phyloP scores from a whole-genome alignment of 441 rosid species.

The Croton setiger region DNA sequence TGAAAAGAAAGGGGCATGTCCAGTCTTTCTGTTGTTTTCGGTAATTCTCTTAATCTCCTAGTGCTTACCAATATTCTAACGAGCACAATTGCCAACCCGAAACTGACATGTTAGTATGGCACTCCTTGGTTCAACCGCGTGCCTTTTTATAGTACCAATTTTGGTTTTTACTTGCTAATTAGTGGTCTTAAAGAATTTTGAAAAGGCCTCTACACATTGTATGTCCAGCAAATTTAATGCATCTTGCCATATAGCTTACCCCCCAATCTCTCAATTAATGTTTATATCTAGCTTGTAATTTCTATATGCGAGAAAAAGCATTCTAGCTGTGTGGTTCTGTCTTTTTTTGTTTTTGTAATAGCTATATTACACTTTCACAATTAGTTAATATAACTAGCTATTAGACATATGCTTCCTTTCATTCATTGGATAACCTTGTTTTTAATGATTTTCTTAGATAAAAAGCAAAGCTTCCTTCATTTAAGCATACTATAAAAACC shows the following conservation, averaged over 20 bases:
- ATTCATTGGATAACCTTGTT: not conserved
- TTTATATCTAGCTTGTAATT: slow-evolving; percentile 3
- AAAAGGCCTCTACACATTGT: not conserved
- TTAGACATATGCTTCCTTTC: not conserved
- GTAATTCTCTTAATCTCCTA: slow-evolving; percentile 36
- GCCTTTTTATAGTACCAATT: not conserved
- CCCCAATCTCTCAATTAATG: not conserved
- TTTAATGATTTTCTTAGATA: no score
- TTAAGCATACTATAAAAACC: slow-evolving; percentile 1
- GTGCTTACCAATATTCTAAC: no score
- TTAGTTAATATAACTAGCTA: not conserved
- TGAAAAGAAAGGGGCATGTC: slow-evolving; percentile 53
- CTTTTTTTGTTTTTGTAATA: not conserved
- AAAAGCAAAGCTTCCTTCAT: not conserved
- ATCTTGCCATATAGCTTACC: no score
- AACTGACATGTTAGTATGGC: no score
- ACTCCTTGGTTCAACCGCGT: not conserved
- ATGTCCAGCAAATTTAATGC: not conserved
- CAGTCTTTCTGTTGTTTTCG: slow-evolving; percentile 80
- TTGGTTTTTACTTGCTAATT: slow-evolving; percentile 1
- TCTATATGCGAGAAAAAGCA: not conserved
- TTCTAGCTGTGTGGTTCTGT: slow-evolving; percentile 1
- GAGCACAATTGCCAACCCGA: not conserved
- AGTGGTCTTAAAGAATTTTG: not conserved
- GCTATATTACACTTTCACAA: not conserved